Evolutionary conservation across 768 basidiomycete species (phyloP), one percentile per base, ranked within the genome.

Genomic region (Pisolithus tinctorius): DNA sequence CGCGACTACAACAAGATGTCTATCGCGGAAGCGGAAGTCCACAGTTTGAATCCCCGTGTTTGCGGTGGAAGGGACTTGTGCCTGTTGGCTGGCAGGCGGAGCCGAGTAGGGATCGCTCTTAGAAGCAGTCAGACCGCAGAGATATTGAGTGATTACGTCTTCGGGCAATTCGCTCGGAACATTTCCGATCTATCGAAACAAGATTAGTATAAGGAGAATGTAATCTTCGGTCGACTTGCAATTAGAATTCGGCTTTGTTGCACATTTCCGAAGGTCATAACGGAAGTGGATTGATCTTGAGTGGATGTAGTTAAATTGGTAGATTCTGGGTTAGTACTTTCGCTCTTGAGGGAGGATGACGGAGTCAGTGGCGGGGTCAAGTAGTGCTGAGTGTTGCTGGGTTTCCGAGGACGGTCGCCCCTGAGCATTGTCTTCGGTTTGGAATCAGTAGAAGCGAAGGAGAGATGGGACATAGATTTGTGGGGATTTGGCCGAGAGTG

Each of bases 301-400:
- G 38, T 58, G 45, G 46, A 54, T 49, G 47, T 68, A 37, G 16
- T 56, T n/a, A 55, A 53, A 54, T 68, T 66, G 39, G 66, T 55
- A 40, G 59, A 62, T 27, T 69, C 69, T 29, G 69, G 63, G 34
- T 65, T 68, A 14, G 66, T 60, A 17, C 61, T 61, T 36, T 74
- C 73, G 36, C 66, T 68, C 50, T 64, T 70, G 56, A 77, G 69
- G 0, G 76, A 74, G 7, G 82, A 83, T 1, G 85, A 81, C 0
- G 85, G 85, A 1, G 85, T 86, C 41, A 87, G 74, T 10, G 84
- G 86, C 31, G 84, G 84, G 0, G 84, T 86, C 48, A 85, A 71
- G 40, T 82, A 70, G 23, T 67, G 60, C 25, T 68, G 63, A 17
- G 65, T 63, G 47, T 57, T 68, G 16, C 63, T 39, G 26, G 59